A percentile compares a stretch with the other conserved stretches of the same genome.
Conservation (phyloP, 2,329 filamentous ascomycete genomes). For the Boeremia exigua region DNA sequence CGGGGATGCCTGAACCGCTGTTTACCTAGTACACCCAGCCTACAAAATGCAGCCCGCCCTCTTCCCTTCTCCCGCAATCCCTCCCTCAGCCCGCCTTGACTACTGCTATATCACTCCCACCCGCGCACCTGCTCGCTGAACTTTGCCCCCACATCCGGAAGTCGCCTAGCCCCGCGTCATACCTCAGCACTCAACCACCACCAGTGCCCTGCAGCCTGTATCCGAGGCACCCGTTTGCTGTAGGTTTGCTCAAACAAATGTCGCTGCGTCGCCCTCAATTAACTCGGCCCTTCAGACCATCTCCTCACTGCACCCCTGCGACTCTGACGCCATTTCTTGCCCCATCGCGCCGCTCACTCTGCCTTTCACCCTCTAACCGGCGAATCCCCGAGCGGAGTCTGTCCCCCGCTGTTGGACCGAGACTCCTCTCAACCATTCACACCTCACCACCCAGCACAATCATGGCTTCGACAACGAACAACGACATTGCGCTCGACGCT, state of each 20-base stretch:
- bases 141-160: conserved; percentile 16
- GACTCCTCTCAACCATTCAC: background rate
- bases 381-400: conserved; percentile 17
- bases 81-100: conserved; percentile 1
- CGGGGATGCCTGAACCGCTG: conserved; percentile 13
- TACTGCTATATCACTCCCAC: background rate
- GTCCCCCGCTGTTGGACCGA: conserved; percentile 16
- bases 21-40: conserved; percentile 12
- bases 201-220: conserved; percentile 27
- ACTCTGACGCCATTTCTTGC: background rate
- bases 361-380: conserved; percentile 13
- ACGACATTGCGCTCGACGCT: conserved; percentile 29
- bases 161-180: conserved; percentile 27
- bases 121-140: background rate
- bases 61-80: conserved; percentile 15
- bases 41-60: conserved; percentile 21
- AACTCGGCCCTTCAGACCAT: conserved; percentile 19
- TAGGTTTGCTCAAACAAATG: conserved; percentile 27
- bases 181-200: conserved; percentile 9
- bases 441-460: conserved; percentile 11
- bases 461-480: conserved; percentile 34
- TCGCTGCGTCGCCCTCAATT: conserved; percentile 21
- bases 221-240: conserved; percentile 22
- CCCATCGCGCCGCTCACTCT: conserved; percentile 7
- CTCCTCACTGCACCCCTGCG: conserved; percentile 8